Evolutionary conservation across 2,329 filamentous ascomycete genomes (phyloP), one percentile per base, ranked within the genome.

Genomic region (Teratosphaeria destructans): DNA sequence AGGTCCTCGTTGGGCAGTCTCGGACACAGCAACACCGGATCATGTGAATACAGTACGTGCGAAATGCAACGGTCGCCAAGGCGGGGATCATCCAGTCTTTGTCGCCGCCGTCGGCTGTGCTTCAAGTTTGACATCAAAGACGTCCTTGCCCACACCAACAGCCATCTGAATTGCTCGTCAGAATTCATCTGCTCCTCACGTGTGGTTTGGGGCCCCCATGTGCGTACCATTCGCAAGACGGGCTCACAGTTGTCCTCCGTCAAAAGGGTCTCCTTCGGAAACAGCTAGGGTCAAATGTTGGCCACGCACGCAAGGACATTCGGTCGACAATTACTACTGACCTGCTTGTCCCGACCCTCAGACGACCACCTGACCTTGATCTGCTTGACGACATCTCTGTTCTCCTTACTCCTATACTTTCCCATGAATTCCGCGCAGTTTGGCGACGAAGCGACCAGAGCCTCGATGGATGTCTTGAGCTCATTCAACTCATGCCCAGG

Each of bases 361-460:
- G 59, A 60, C 16, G 65, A 63, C 72, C 72, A 74, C 54, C 65
- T 67, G 34, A 73, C 71, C 59, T 66, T 71, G 57, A 74, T 60
- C 37, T 69, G 64, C 19, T 60, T 63, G 19, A 75, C 71, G 6
- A 61, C 59, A 52, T 72, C 70, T 53, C 54, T 65, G 34, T 35
- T 61, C 39, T 66, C 64, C 59, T 67, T 71, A 63, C 65, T 72
- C 59, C 67, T 67, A 66, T 73, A 73, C 61, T 73, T 73, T 54
- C 66, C 60, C 64, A 74, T 65, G 64, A 71, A 69, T 60, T 74
- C 71, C 23, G 62, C 62, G 59, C 68, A 70, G 63, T 73, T 74
- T 26, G 68, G 69, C 8, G 71, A 73, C 5, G 62, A 57, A 39
- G 62, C 53, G 12, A 58, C 57, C 2, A 67, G 58, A 16, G 52